Conservation (phyloP, 2,329 filamentous ascomycete genomes). For the Aspergillus pseudoterreus region DNA sequence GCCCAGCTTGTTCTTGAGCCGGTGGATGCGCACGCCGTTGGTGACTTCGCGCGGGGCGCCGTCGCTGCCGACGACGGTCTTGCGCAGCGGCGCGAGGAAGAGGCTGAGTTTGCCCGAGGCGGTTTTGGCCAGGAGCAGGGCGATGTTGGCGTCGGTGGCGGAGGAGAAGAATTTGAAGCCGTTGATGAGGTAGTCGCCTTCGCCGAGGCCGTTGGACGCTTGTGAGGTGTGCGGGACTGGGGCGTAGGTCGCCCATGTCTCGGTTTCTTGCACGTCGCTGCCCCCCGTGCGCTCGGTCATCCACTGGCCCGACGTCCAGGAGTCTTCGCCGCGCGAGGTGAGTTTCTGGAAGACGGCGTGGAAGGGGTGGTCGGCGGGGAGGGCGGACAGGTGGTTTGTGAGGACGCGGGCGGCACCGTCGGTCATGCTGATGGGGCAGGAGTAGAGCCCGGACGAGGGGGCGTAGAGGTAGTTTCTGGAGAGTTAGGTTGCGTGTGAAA, state of each 20-base stretch:
- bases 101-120: constrained; percentile 52
- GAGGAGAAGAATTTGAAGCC: constrained; percentile 73
- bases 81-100: constrained; percentile 61
- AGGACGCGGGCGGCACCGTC: constrained; percentile 37
- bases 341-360: constrained; percentile 6
- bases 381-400: constrained; percentile 12
- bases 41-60: constrained; percentile 37
- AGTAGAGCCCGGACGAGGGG: constrained; percentile 57
- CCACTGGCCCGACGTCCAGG: constrained; percentile 73
- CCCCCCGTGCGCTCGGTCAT: constrained; percentile 71
- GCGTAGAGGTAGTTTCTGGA: constrained; percentile 54
- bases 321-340: constrained; percentile 21
- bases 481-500: background rate
- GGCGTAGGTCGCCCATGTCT: constrained; percentile 54
- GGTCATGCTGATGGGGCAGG: constrained; percentile 64
- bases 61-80: constrained; percentile 2
- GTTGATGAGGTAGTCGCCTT: constrained; percentile 44
- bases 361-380: constrained; percentile 8
- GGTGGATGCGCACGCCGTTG: constrained; percentile 64
- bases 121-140: constrained; percentile 62
- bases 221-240: constrained; percentile 10
- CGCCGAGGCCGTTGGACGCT: constrained; percentile 2
- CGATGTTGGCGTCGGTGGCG: constrained; percentile 63
- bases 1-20: constrained; percentile 70
- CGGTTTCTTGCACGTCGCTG: constrained; percentile 65